Conservation (phyloP, 306 rosid species). For the Senna tora region DNA sequence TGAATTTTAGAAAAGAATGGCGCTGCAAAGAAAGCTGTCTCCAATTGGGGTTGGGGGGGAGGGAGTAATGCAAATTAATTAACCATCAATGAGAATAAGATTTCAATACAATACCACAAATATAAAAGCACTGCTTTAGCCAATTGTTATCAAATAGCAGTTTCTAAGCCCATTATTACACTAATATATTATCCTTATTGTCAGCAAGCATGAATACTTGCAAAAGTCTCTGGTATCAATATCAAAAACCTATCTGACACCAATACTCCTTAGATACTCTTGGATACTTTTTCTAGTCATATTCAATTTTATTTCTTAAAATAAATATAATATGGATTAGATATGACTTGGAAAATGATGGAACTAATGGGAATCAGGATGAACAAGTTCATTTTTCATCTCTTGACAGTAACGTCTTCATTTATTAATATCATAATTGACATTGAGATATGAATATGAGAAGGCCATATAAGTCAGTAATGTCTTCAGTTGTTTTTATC, state of each 20-base stretch:
- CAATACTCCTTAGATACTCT: too few relatives aligned
- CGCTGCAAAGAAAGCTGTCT: constrained; percentile 66
- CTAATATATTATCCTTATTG: background rate
- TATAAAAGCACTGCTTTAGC: constrained; percentile 5
- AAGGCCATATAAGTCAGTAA: constrained; percentile 18
- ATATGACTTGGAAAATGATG: too few relatives aligned
- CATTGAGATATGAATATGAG: constrained; percentile 31
- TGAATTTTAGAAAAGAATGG: constrained; percentile 56
- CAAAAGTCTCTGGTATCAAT: too few relatives aligned
- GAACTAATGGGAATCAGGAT: too few relatives aligned
- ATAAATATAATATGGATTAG: too few relatives aligned
- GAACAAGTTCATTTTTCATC: too few relatives aligned
- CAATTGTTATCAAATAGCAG: background rate
- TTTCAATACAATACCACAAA: constrained; percentile 13
- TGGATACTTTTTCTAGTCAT: too few relatives aligned
- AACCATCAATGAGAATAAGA: constrained; percentile 24
- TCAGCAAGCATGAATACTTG: too few relatives aligned
- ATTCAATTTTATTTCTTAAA: too few relatives aligned
- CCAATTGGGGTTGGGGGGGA: constrained; percentile 19
- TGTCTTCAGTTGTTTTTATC: constrained; percentile 27
- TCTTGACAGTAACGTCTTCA: background rate
- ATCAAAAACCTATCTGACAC: too few relatives aligned
- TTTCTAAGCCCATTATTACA: constrained; percentile 12
- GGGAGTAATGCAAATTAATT: constrained; percentile 29
- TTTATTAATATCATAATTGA: constrained; percentile 4